Evolutionary conservation across 2,329 filamentous ascomycete genomes (phyloP).

Genomic region (Coniochaeta ligniaria): DNA sequence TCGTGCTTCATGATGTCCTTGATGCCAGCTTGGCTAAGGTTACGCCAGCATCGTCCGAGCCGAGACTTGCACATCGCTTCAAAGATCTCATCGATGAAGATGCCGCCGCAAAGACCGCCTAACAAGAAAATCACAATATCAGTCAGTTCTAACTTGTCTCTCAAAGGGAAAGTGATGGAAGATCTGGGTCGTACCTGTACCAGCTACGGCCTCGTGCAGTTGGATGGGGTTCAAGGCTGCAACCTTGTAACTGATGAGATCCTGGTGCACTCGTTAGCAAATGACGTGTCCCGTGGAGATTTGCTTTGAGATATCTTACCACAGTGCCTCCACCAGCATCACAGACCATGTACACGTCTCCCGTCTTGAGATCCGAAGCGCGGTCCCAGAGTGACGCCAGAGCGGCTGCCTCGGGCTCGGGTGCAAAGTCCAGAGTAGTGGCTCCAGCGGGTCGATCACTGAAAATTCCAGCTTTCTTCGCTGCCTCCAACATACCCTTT

Average conservation of each 20-base stretch:
- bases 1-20: slow-evolving; percentile 1
- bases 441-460: slow-evolving; percentile 6
- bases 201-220: neutral
- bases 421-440: slow-evolving; percentile 13
- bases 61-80: neutral
- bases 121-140: neutral
- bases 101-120: slow-evolving; percentile 2
- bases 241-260: slow-evolving; percentile 13
- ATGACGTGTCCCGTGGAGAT: no score
- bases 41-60: neutral
- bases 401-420: slow-evolving; percentile 19
- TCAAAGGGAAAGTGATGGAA: no score
- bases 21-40: neutral
- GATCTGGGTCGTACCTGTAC: neutral
- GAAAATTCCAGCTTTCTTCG: slow-evolving; percentile 12
- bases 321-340: slow-evolving; percentile 19
- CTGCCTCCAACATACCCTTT: slow-evolving; percentile 12
- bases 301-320: neutral
- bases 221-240: neutral
- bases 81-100: slow-evolving; percentile 1
- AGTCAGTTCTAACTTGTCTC: neutral
- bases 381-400: slow-evolving; percentile 11
- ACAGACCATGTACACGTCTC: slow-evolving; percentile 14
- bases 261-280: neutral
- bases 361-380: neutral